Evolutionary conservation across 306 rosid genomes (phyloP).

Genomic region (Echinosophora koreensis): DNA sequence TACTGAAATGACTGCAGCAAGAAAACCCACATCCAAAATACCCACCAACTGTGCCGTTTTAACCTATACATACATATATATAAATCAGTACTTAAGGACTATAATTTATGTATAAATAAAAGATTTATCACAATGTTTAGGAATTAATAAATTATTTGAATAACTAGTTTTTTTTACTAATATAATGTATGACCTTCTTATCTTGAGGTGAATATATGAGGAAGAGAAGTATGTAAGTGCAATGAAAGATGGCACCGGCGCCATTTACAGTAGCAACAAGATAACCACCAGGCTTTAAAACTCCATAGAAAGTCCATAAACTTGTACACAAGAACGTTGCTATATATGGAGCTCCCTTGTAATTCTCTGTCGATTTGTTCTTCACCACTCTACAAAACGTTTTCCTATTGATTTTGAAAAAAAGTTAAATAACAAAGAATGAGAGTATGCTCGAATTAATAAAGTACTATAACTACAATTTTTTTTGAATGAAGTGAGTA

Average conservation of each 20-base stretch:
- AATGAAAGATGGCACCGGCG: slow-evolving; percentile 55
- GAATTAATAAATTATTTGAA: not conserved
- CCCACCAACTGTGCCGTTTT: slow-evolving; percentile 48
- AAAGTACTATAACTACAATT: not conserved
- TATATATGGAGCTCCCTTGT: slow-evolving; percentile 57
- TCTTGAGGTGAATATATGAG: slow-evolving; percentile 59
- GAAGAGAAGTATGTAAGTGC: slow-evolving; percentile 55
- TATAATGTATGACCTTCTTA: slow-evolving; percentile 49
- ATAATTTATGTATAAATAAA: not conserved
- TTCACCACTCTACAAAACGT: slow-evolving; percentile 63
- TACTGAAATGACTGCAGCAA: slow-evolving; percentile 53
- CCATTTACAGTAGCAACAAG: slow-evolving; percentile 61
- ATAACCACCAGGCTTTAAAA: slow-evolving; percentile 55
- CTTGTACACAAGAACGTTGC: slow-evolving; percentile 58
- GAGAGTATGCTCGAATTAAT: not conserved
- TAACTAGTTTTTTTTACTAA: no score
- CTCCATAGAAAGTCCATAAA: slow-evolving; percentile 69
- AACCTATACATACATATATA: slow-evolving; percentile 37
- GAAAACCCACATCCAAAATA: slow-evolving; percentile 52
- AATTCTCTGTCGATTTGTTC: slow-evolving; percentile 62
- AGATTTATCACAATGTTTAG: not conserved
- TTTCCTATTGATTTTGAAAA: slow-evolving; percentile 42
- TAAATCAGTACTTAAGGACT: not conserved
- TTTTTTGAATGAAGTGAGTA: no score
- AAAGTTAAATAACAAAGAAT: not conserved